phyloP scores from a whole-genome alignment of 2,329 filamentous ascomycete genomes.

The Fusarium euwallaceae region DNA sequence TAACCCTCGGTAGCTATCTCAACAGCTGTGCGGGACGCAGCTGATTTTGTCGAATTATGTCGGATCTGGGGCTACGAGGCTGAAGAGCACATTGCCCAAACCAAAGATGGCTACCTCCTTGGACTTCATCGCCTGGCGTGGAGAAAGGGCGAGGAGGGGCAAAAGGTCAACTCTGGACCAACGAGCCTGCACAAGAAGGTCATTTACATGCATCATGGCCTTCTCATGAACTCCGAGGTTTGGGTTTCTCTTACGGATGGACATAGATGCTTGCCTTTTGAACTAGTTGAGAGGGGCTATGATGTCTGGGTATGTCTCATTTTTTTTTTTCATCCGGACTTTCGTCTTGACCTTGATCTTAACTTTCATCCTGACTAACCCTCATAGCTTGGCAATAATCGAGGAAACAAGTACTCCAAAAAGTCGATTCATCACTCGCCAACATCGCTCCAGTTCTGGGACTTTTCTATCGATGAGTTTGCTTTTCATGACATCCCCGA shows the following conservation, averaged over 20 bases:
- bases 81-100: slow-evolving; percentile 97
- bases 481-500: slow-evolving; percentile 98
- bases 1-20: slow-evolving; percentile 76
- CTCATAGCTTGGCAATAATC: slow-evolving; percentile 88
- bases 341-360: background rate
- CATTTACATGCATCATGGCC: slow-evolving; percentile 93
- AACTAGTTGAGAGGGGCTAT: slow-evolving; percentile 89
- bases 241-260: slow-evolving; percentile 95
- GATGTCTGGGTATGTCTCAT: slow-evolving; percentile 84
- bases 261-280: slow-evolving; percentile 87
- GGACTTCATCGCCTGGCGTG: slow-evolving; percentile 90
- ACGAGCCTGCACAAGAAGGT: slow-evolving; percentile 83
- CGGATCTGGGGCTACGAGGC: slow-evolving; percentile 91
- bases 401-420: slow-evolving; percentile 99
- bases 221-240: slow-evolving; percentile 99
- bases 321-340: background rate
- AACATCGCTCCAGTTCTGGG: slow-evolving; percentile 85
- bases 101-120: slow-evolving; percentile 91
- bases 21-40: slow-evolving; percentile 83
- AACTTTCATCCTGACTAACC: slow-evolving; percentile 42
- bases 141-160: slow-evolving; percentile 83
- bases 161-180: slow-evolving; percentile 79
- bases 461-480: slow-evolving; percentile 98
- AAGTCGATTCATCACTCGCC: slow-evolving; percentile 86
- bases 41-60: slow-evolving; percentile 96